Base-by-base conservation (phyloP, 1,284 basidiomycete species). In the Tilletia horrida region DNA sequence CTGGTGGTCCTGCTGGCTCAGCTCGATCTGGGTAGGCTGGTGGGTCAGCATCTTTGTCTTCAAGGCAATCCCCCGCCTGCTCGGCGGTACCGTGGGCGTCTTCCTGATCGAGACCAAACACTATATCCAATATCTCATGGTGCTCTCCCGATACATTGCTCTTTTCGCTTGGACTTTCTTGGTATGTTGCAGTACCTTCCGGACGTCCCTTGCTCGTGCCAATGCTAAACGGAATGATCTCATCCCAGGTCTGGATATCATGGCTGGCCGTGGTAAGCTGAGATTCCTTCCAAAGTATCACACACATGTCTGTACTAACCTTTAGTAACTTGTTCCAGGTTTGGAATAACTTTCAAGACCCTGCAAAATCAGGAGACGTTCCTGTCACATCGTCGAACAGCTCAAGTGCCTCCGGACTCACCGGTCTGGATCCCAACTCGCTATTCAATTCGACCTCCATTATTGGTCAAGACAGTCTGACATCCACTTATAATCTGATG, bases 1-100 rank as follows among this genome's bases (percentile, higher is more conserved):
- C 11, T 93, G 88, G 87, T 95, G 92, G 92, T 91, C 90, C 66
- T 88, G 92, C 69, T 94, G 91, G 91, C 84, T 93, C 48, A 87
- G 85, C 47, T 86, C 92, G 47, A 84, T 87, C 35, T 93, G 91
- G 91, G 86, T 77, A 85, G 90, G 91, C 23, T 94, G 91, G 90
- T 95, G 92, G 92, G 87, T 83, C 47, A 84, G 88, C 6, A 85
- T 90, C 50, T 89, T 90, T 3, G 82, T 84, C 42, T 85, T 89
- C 85, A 89, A 83, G 76, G 66, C 76, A 57, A 62, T 73, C n/a
- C 75, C 71, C 3, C 69, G 66, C 27, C 1, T 73, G 1, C 64
- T 73, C 3, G 63, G 63, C 6, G 69, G 68, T 63, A 71, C 65
- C 52, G 40, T 65, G 66, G 48, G 64, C 4, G 71, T 69, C 47